Percentiles rank a stretch among this genome's conserved stretches.
These are phyloP conservation scores for Mycocentrospora acerina DNA, from an alignment of 2,329 filamentous ascomycete species.

Conservation along the genomic window DNA sequence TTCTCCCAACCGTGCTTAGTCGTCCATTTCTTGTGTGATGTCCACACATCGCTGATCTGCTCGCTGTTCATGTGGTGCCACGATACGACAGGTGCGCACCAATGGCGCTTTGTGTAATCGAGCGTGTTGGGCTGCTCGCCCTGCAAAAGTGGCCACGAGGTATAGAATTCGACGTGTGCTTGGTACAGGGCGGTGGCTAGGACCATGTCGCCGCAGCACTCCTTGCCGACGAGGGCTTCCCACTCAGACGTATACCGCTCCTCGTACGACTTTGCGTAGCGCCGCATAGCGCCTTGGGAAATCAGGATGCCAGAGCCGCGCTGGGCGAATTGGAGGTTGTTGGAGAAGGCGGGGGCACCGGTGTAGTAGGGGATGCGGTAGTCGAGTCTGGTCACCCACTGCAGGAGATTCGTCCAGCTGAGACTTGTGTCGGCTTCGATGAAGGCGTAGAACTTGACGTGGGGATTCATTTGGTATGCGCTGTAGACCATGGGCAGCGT, in stretches of 20 bases:
- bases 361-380: constrained; percentile 45
- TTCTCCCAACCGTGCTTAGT: constrained; percentile 30
- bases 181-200: constrained; percentile 38
- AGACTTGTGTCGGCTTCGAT: constrained; percentile 39
- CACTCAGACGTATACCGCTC: constrained; percentile 34
- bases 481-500: constrained; percentile 58
- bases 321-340: constrained; percentile 44
- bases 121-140: constrained; percentile 44
- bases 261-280: constrained; percentile 34
- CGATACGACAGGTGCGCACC: constrained; percentile 47
- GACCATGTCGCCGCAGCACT: constrained; percentile 43
- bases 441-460: constrained; percentile 35
- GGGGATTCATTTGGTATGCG: constrained; percentile 41
- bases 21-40: constrained; percentile 37
- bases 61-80: constrained; percentile 35
- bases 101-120: constrained; percentile 42
- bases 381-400: constrained; percentile 44
- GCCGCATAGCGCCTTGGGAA: constrained; percentile 43
- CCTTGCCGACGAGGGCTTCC: constrained; percentile 32
- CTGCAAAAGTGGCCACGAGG: constrained; percentile 47
- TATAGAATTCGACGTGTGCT: constrained; percentile 39
- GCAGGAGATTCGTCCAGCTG: constrained; percentile 42
- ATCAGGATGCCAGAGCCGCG: constrained; percentile 47
- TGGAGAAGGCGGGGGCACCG: constrained; percentile 43
- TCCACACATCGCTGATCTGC: constrained; percentile 32